These are phyloP conservation scores for Trichosporon sp. DNA, from an alignment of 1,284 basidiomycete species.

Conservation along the genomic window DNA sequence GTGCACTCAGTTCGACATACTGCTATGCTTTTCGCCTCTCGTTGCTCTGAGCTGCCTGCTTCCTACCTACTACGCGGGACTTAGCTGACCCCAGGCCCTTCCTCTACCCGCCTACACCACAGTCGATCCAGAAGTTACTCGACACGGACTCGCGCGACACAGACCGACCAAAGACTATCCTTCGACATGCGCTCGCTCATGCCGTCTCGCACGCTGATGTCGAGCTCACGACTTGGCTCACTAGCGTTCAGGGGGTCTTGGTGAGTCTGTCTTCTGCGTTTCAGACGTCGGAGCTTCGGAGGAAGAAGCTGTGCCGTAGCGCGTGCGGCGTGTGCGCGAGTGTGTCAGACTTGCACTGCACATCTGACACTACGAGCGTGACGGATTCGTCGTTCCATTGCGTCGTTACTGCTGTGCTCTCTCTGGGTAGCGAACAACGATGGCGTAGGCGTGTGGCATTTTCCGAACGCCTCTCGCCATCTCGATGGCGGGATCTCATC, in stretches of 20 bases:
- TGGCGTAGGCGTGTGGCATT: no score
- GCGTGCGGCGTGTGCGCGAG: no score
- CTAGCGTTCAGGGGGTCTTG: conserved; percentile 27
- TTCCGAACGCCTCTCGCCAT: no score
- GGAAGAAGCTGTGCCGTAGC: no score
- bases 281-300: background rate
- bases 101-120: conserved; percentile 3
- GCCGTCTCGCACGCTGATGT: conserved; percentile 36
- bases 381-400: no score
- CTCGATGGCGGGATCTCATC: no score
- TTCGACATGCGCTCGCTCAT: conserved; percentile 35
- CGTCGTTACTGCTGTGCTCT: no score
- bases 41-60: background rate
- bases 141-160: background rate
- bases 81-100: background rate
- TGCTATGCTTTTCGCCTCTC: background rate
- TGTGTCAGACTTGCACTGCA: no score
- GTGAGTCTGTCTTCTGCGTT: conserved; percentile 22
- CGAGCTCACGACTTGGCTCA: conserved; percentile 36
- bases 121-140: background rate
- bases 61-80: background rate
- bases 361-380: no score
- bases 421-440: no score
- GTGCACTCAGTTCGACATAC: no score
- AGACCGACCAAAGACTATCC: conserved; percentile 9